Base-by-base conservation (phyloP, 2,329 filamentous ascomycete genomes). In the Alternaria sp. region DNA sequence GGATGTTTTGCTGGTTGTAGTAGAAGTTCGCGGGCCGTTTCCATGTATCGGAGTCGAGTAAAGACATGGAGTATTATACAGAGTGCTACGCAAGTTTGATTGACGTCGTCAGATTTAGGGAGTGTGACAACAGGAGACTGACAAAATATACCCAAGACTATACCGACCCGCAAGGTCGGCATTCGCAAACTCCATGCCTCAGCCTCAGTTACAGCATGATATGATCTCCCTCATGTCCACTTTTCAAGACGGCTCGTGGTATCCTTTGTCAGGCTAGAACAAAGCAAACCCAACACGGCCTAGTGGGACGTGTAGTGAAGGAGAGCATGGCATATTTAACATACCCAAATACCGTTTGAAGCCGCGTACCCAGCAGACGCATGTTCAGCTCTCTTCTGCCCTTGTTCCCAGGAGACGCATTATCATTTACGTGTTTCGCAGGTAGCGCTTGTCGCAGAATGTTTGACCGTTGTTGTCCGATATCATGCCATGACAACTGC, bases 1-100 rank as follows among this genome's bases (percentile, higher is more conserved):
- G n/a, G 11, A 57, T 79, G 24, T 77, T 72, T 63, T 85, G 80
- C 65, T 84, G 82, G 34, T 73, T 67, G 65, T 84, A 84, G 67
- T 85, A 85, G 67, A 85, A 85, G 69, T 83, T 85, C 4, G 78
- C 61, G 14, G 64, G 78, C 31, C 71, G 63, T 11, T 74, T 71
- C 3, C 51, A 50, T 2, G 54, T 53, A 31, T 73, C 74, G 8
- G 42, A 31, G 17, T 23, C n/a, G 28, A 23, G 40, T 10, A 13
- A 28, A 23, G 26, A 28, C n/a, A 14, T 7, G 17, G 14, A 24
- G 17, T 11, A 45, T 17, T 31, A 17, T 33, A 13, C 5, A 45
- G 28, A 21, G 28, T 21, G 42, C n/a, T 45, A 9, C 5, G 10
- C 17, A 33, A 33, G 0, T 31, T 23, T 23, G n/a, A 37, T 24